Evolutionary conservation across 306 rosid species (phyloP), one percentile per base, ranked within the genome.

Genomic region (Trifolium repens): DNA sequence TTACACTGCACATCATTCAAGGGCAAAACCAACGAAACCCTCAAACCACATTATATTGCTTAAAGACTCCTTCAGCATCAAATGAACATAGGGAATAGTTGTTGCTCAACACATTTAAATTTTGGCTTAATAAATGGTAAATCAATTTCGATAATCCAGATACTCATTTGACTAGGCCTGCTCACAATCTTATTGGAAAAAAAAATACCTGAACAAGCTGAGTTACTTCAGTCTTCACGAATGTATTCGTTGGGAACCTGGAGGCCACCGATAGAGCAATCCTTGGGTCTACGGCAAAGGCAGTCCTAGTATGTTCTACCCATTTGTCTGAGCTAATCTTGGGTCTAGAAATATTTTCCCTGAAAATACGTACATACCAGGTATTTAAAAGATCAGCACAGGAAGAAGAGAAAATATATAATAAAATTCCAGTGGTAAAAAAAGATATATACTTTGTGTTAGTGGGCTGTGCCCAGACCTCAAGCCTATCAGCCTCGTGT

Each of bases 401-500:
- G 50, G 49, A 68, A 15, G 50, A 13, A 72, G 59, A 17, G 32
- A 17, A 74, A 53, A n/a, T 30, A 74, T 22, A 49, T 16, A 62
- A 64, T 24, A 14, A 72, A 49, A 30, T 71, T 50, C 35, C 40
- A 53, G 32, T 39, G 54, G 46, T 26, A 43, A 49, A 78, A 68
- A 78, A 17, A 55, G 58, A 74, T 42, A 72, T 26, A 50, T 91
- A 94, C 99, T 90, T 94, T 46, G 96, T 70, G 85, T 91, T 94
- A 65, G 86, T 89, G 5, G 99, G 99, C 67, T 94, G 97, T 3
- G 97, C 91, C 99, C 99, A 94, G 75, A 94, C 96, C 69, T 94
- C 99, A 78, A 94, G 96, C 89, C 99, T 91, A 80, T 94, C 99
- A 37, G 90, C 97, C 79, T 94, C 99, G 71, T 92, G 88, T 80